phyloP scores from a whole-genome alignment of 2,329 filamentous ascomycete genomes.

The Apiospora marii region DNA sequence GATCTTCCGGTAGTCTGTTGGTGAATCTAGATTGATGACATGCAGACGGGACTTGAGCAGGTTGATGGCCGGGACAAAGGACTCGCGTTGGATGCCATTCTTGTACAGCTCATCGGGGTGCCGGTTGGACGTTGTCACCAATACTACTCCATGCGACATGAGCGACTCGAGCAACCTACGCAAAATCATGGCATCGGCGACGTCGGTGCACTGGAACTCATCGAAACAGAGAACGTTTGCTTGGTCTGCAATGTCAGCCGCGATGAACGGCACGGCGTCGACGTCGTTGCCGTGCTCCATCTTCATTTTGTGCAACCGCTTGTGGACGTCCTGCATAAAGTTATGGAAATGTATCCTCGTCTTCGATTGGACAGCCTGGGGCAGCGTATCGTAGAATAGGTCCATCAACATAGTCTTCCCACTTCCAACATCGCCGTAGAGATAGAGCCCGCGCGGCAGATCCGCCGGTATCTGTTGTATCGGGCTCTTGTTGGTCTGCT shows the following conservation, averaged over 20 bases:
- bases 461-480: slow-evolving; percentile 69
- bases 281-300: slow-evolving; percentile 88
- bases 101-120: slow-evolving; percentile 97
- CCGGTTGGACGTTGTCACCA: slow-evolving; percentile 96
- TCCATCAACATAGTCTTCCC: slow-evolving; percentile 99
- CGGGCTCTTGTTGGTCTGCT: slow-evolving; percentile 46
- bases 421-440: slow-evolving; percentile 95
- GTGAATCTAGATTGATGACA: slow-evolving; percentile 93
- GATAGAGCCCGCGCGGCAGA: slow-evolving; percentile 88
- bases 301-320: slow-evolving; percentile 87
- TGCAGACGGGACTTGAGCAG: slow-evolving; percentile 84
- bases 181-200: slow-evolving; percentile 98
- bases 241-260: slow-evolving; percentile 88
- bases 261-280: slow-evolving; percentile 89
- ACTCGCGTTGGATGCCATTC: slow-evolving; percentile 95
- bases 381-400: slow-evolving; percentile 93
- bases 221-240: slow-evolving; percentile 94
- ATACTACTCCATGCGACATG: slow-evolving; percentile 95
- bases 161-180: slow-evolving; percentile 85
- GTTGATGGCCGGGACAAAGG: slow-evolving; percentile 94
- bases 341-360: slow-evolving; percentile 98
- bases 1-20: slow-evolving; percentile 97
- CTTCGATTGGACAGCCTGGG: slow-evolving; percentile 79
- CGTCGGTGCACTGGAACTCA: slow-evolving; percentile 98
- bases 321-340: slow-evolving; percentile 99